A percentile compares a stretch with the other conserved stretches of the same genome.
These are phyloP conservation scores for Piper betle DNA, from an alignment of 164 flowering plant genomes.

Conservation along the genomic window DNA sequence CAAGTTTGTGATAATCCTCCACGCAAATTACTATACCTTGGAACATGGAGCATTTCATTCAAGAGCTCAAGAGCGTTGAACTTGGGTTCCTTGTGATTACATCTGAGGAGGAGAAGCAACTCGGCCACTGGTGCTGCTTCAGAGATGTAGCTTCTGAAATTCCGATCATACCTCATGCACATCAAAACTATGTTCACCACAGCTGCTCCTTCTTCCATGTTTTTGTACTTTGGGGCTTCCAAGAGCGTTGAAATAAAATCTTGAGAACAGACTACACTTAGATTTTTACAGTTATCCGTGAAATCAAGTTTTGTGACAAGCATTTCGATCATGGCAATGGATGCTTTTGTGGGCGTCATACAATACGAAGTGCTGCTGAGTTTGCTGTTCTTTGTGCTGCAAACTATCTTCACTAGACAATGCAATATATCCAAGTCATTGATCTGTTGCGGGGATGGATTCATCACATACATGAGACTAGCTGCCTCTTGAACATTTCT, in stretches of 20 bases:
- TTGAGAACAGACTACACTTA: conserved; percentile 47
- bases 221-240: conserved; percentile 21
- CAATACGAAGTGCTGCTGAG: conserved; percentile 12
- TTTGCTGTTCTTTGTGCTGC: conserved; percentile 27
- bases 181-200: conserved; percentile 45
- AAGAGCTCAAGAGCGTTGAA: conserved; percentile 44
- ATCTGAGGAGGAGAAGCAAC: conserved; percentile 36
- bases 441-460: conserved; percentile 56
- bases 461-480: conserved; percentile 45
- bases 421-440: conserved; percentile 55
- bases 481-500: conserved; percentile 62
- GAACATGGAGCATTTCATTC: conserved; percentile 52
- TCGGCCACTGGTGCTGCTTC: conserved; percentile 36
- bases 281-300: conserved; percentile 34
- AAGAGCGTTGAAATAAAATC: conserved; percentile 37
- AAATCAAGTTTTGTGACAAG: conserved; percentile 52
- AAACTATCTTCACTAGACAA: conserved; percentile 39
- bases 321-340: conserved; percentile 60
- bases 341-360: conserved; percentile 53
- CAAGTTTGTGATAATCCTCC: not conserved
- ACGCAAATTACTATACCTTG: conserved; percentile 29
- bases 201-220: conserved; percentile 34
- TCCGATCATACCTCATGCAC: conserved; percentile 62
- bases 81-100: conserved; percentile 34
- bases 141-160: conserved; percentile 40